phyloP scores from a whole-genome alignment of 495 filamentous ascomycete genomes.

The Penicillium silybi region DNA sequence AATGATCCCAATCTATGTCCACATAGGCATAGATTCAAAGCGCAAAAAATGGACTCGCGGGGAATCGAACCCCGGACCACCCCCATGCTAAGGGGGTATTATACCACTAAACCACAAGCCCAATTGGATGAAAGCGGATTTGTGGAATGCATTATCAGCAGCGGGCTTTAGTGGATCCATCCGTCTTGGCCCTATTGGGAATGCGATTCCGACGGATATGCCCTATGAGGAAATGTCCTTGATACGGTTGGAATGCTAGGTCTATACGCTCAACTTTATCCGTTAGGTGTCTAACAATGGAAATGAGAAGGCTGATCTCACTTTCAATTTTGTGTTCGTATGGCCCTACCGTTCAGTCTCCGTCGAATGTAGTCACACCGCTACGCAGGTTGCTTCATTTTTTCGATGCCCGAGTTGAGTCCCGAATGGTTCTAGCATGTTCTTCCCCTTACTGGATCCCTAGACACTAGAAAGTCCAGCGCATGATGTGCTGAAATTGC shows the following conservation, averaged over 20 bases:
- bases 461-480: no score
- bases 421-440: no score
- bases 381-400: no score
- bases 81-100: conserved; percentile 47
- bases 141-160: neutral
- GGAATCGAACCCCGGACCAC: conserved; percentile 58
- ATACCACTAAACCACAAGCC: conserved; percentile 48
- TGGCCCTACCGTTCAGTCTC: no score
- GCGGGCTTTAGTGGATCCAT: neutral
- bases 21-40: neutral
- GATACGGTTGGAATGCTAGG: neutral
- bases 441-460: no score
- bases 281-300: no score
- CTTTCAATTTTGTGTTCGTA: no score
- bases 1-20: neutral
- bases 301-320: neutral
- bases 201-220: conserved; percentile 10
- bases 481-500: no score
- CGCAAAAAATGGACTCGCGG: conserved; percentile 43
- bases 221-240: neutral
- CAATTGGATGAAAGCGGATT: conserved; percentile 12
- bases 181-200: neutral
- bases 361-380: no score
- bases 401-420: no score
- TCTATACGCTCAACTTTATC: no score